Evolutionary conservation across 805 yeast genomes (phyloP), one percentile per base, ranked within the genome.

Genomic region (Zygoascus tannicola): DNA sequence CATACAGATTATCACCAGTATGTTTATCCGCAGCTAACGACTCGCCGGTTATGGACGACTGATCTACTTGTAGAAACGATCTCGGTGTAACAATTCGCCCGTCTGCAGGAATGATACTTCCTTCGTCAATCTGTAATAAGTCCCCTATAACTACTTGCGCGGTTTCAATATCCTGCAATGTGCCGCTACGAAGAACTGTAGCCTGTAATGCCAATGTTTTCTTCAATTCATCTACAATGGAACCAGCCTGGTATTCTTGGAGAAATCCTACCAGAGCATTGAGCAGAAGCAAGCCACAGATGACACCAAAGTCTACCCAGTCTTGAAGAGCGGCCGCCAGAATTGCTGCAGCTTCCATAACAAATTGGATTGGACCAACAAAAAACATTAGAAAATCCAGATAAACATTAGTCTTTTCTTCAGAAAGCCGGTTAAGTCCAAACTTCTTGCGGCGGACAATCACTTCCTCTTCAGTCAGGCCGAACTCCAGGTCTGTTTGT

Each of bases 301-400:
- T 87, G 66, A 87, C 97, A 79, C 97, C 96, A 75, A 87, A 87
- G 78, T 87, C 96, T 63, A 87, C 95, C 96, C 96, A 87, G 74
- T 88, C 96, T 73, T 85, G 85, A 60, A 85, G 75, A 80, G 95
- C 95, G 55, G 94, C 95, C 63, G 95, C 95, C 67, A 85, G 73
- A 54, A 85, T 76, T 58, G 95, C 95, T 62, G 95, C 95, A 62
- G 90, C 94, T 53, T 85, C 95, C 95, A 85, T 85, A 64, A 85
- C 95, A 80, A 86, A 85, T 73, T 86, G 95, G 66, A 85, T 85
- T 56, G 95, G 95, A 71, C 95, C 95, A 54, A 85, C 81, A 68
- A 85, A 85, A 76, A 85, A 85, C 82, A 77, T 75, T 60, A 81
- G 62, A 66, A 86, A 85, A 75, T 85, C 85, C 55, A 85, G 69